These are phyloP conservation scores for Kurtzmaniella quercitrusa DNA, from an alignment of 1,139 yeast genomes.

Conservation along the genomic window DNA sequence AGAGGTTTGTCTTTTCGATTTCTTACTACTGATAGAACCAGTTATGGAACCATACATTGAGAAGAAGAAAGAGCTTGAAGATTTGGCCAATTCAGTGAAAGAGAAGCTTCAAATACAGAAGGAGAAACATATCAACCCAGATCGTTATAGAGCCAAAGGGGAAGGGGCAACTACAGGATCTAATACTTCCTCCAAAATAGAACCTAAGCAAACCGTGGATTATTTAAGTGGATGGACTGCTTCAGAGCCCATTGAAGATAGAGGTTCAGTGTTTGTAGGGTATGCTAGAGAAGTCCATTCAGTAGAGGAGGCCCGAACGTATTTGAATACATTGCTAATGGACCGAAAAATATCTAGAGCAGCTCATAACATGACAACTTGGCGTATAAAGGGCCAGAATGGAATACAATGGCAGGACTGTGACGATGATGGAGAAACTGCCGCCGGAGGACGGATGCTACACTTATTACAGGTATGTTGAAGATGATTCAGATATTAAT, in stretches of 20 bases:
- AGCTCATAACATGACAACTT: constrained; percentile 79
- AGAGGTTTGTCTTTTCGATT: constrained; percentile 76
- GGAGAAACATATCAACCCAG: constrained; percentile 3
- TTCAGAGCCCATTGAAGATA: constrained; percentile 74
- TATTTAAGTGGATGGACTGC: constrained; percentile 66
- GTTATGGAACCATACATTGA: constrained; percentile 37
- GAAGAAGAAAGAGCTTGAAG: constrained; percentile 10
- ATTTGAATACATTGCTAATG: constrained; percentile 47
- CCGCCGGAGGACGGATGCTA: constrained; percentile 86
- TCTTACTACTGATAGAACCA: constrained; percentile 61
- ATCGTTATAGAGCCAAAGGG: background rate
- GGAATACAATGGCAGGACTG: constrained; percentile 71
- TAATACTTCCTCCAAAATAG: background rate
- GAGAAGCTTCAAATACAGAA: constrained; percentile 1
- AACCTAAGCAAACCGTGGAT: constrained; percentile 18
- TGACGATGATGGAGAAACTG: constrained; percentile 97
- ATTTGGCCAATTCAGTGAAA: constrained; percentile 15
- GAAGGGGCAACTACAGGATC: background rate
- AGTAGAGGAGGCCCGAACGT: constrained; percentile 59
- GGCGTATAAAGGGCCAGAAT: constrained; percentile 59
- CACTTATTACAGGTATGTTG: constrained; percentile 64
- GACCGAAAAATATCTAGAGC: constrained; percentile 70
- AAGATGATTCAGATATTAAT: background rate
- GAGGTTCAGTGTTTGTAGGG: constrained; percentile 84
- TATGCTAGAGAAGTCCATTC: constrained; percentile 60